Evolutionary conservation across 352 stramenopile species (phyloP).

Genomic region (Globisporangium yorkense): DNA sequence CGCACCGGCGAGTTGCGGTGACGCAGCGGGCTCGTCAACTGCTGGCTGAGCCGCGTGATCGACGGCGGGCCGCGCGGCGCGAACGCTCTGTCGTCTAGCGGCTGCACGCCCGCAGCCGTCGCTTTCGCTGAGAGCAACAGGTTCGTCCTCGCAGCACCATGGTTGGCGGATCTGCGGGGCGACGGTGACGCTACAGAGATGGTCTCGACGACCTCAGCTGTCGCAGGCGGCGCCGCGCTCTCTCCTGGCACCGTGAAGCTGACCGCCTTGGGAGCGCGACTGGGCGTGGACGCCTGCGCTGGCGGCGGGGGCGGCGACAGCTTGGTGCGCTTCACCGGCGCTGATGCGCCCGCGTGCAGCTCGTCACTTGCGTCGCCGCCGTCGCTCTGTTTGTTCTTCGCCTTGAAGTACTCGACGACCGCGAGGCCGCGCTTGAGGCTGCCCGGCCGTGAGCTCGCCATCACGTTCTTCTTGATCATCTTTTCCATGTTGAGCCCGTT

Average conservation of each 20-base stretch:
- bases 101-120: slow-evolving; percentile 7
- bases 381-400: slow-evolving; percentile 44
- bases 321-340: slow-evolving; percentile 9
- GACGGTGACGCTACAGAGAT: slow-evolving; percentile 9
- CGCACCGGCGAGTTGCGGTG: slow-evolving; percentile 15
- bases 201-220: not conserved
- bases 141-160: not conserved
- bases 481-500: slow-evolving; percentile 80
- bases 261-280: slow-evolving; percentile 1
- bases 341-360: not conserved
- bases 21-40: slow-evolving; percentile 17
- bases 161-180: slow-evolving; percentile 4
- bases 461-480: slow-evolving; percentile 84
- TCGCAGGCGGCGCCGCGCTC: not conserved
- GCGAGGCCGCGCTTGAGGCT: slow-evolving; percentile 63
- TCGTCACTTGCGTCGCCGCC: slow-evolving; percentile 4
- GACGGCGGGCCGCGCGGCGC: slow-evolving; percentile 10
- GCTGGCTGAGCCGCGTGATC: slow-evolving; percentile 14
- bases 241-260: slow-evolving; percentile 4
- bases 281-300: not conserved
- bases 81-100: slow-evolving; percentile 13
- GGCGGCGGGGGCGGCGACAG: slow-evolving; percentile 4
- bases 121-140: slow-evolving; percentile 11
- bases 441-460: slow-evolving; percentile 33
- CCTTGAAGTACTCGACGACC: slow-evolving; percentile 72